Percentiles rank a stretch among this genome's conserved stretches.
These are phyloP conservation scores for Paramecium caudatum DNA, from an alignment of 73 alveolate species.

Conservation along the genomic window DNA sequence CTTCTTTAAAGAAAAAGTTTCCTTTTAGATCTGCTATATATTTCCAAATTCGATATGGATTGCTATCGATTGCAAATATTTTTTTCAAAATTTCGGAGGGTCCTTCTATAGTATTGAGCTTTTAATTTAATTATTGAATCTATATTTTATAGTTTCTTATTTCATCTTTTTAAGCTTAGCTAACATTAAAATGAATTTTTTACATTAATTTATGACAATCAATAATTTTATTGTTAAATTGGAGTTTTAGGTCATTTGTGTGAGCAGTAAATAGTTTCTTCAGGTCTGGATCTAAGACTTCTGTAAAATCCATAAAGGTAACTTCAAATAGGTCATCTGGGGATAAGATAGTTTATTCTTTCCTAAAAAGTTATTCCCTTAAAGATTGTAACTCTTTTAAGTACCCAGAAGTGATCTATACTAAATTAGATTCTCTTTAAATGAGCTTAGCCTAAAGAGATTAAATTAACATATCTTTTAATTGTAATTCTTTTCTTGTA, in stretches of 20 bases:
- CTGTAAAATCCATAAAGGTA: constrained; percentile 63
- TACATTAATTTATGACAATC: constrained; percentile 58
- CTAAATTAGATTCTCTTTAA: constrained; percentile 27
- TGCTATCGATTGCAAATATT: constrained; percentile 31
- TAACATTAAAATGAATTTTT: not conserved
- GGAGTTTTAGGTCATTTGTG: constrained; percentile 43
- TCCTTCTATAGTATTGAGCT: constrained; percentile 28
- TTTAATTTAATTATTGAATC: not conserved
- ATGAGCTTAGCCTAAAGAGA: not conserved
- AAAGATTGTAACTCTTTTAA: constrained; percentile 28
- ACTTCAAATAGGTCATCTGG: constrained; percentile 68
- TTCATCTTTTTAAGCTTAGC: constrained; percentile 45
- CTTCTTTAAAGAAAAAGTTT: constrained; percentile 62
- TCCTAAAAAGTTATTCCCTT: constrained; percentile 58
- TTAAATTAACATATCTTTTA: constrained; percentile 21
- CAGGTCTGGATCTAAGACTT: constrained; percentile 51
- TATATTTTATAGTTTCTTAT: not conserved
- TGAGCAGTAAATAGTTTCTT: constrained; percentile 20
- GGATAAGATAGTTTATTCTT: not conserved
- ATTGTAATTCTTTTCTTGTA: constrained; percentile 42
- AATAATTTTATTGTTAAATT: constrained; percentile 65
- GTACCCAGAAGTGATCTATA: constrained; percentile 24
- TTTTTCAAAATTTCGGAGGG: constrained; percentile 60
- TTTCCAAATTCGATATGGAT: constrained; percentile 74
- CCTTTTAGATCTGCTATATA: constrained; percentile 70